Conservation (phyloP, 495 filamentous ascomycete genomes). For the Collariella sp. region DNA sequence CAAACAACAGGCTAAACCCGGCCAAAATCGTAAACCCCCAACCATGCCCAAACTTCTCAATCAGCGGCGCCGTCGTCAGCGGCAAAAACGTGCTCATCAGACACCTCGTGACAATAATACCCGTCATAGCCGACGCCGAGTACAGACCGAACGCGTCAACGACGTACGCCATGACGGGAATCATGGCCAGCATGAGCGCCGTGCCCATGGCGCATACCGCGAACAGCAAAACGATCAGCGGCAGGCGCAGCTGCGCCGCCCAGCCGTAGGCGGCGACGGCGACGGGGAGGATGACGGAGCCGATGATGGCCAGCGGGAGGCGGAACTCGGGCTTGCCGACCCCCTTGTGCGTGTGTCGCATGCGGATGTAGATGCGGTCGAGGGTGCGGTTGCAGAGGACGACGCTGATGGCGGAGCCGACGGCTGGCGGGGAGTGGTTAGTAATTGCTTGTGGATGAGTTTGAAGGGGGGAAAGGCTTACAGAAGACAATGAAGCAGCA, state of each 20-base stretch:
- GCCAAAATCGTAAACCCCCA: constrained; percentile 41
- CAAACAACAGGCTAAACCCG: constrained; percentile 29
- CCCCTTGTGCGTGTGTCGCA: constrained; percentile 33
- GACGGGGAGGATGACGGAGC: constrained; percentile 36
- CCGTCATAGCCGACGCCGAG: constrained; percentile 49
- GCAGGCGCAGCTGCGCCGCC: constrained; percentile 31
- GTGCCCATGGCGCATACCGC: constrained; percentile 36
- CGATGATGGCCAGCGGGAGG: constrained; percentile 41
- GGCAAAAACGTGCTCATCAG: constrained; percentile 48
- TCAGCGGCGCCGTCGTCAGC: constrained; percentile 38
- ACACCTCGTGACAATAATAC: constrained; percentile 46
- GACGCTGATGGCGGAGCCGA: constrained; percentile 43
- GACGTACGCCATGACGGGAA: constrained; percentile 47
- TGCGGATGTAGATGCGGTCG: constrained; percentile 45
- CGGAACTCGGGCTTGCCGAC: constrained; percentile 41
- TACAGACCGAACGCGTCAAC: constrained; percentile 51
- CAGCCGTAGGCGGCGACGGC: constrained; percentile 43
- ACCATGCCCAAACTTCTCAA: constrained; percentile 40
- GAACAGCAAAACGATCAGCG: constrained; percentile 35
- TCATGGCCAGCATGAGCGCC: constrained; percentile 33
- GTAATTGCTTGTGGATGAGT: not conserved
- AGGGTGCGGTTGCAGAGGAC: constrained; percentile 37
- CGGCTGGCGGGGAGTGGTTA: constrained; percentile 37
- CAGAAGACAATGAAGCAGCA: constrained; percentile 43
- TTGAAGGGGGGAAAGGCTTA: constrained; percentile 26